These are phyloP conservation scores for Inonotus hispidus DNA, from an alignment of 1,284 basidiomycete species.

Conservation along the genomic window DNA sequence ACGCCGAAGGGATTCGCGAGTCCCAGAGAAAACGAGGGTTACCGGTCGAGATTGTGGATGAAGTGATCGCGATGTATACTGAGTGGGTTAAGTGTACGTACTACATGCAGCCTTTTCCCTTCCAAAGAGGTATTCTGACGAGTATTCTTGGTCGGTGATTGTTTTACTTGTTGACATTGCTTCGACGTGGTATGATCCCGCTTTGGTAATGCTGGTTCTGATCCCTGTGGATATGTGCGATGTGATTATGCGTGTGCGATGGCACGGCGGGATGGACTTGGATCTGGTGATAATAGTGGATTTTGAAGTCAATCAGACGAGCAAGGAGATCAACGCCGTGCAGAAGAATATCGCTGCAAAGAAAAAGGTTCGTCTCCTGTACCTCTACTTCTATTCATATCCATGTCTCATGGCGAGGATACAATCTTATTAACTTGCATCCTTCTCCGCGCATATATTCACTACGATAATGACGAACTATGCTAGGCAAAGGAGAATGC, in stretches of 20 bases:
- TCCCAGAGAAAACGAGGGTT: conserved; percentile 91
- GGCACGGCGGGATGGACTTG: neutral
- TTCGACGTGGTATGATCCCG: neutral
- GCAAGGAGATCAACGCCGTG: conserved; percentile 82
- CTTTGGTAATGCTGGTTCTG: neutral
- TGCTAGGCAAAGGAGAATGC: conserved; percentile 84
- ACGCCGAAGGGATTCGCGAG: conserved; percentile 88
- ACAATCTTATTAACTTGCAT: no score
- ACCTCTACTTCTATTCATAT: neutral
- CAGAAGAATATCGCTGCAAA: conserved; percentile 94
- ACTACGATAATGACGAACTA: no score
- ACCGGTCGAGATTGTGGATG: conserved; percentile 87
- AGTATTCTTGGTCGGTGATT: no score
- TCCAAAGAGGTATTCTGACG: no score
- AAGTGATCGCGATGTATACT: conserved; percentile 88
- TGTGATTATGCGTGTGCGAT: neutral
- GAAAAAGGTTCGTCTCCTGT: conserved; percentile 70
- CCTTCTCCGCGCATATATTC: no score
- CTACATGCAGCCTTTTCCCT: no score
- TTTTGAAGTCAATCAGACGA: conserved; percentile 74
- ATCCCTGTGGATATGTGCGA: neutral
- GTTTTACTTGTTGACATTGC: no score
- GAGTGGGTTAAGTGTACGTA: conserved; percentile 88
- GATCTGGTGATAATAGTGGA: conserved; percentile 58
- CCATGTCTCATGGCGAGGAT: no score